These are phyloP conservation scores for Poa annua DNA, from an alignment of 176 grass and related monocot genomes.

Conservation along the genomic window DNA sequence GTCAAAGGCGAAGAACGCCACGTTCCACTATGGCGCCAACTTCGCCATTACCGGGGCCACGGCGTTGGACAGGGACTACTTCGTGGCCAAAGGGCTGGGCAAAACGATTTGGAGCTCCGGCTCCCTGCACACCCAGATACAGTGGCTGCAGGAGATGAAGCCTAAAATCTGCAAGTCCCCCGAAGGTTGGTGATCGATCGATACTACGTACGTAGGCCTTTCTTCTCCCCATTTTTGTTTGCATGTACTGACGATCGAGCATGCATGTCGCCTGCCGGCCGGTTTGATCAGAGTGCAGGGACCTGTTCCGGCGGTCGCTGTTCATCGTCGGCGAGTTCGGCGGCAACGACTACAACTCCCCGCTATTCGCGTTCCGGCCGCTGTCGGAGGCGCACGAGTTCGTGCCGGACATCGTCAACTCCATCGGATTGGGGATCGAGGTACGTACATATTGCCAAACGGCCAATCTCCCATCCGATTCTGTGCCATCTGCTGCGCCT, in stretches of 20 bases:
- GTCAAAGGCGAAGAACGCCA: constrained; percentile 73
- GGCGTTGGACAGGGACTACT: constrained; percentile 73
- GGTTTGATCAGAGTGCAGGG: constrained; percentile 51
- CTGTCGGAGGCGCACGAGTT: constrained; percentile 61
- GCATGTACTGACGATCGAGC: not conserved
- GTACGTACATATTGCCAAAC: too few species aligned
- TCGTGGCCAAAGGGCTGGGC: constrained; percentile 55
- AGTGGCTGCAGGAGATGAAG: constrained; percentile 85
- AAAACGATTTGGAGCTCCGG: constrained; percentile 78
- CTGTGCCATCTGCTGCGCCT: too few species aligned
- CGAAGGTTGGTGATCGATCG: constrained; percentile 39
- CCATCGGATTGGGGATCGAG: constrained; percentile 66
- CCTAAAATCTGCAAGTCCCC: constrained; percentile 68
- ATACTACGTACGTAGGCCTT: not conserved
- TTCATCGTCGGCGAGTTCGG: constrained; percentile 95
- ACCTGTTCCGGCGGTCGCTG: constrained; percentile 71
- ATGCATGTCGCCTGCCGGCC: not conserved
- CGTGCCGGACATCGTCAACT: constrained; percentile 63
- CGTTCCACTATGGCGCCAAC: constrained; percentile 82
- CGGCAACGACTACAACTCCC: constrained; percentile 92
- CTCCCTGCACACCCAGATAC: constrained; percentile 77
- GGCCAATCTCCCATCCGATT: too few species aligned
- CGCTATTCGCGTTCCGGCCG: constrained; percentile 70
- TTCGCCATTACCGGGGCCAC: constrained; percentile 89
- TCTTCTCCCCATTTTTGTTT: not conserved